Base-by-base conservation (phyloP, 352 stramenopile species). In the Plasmopara muralis region DNA sequence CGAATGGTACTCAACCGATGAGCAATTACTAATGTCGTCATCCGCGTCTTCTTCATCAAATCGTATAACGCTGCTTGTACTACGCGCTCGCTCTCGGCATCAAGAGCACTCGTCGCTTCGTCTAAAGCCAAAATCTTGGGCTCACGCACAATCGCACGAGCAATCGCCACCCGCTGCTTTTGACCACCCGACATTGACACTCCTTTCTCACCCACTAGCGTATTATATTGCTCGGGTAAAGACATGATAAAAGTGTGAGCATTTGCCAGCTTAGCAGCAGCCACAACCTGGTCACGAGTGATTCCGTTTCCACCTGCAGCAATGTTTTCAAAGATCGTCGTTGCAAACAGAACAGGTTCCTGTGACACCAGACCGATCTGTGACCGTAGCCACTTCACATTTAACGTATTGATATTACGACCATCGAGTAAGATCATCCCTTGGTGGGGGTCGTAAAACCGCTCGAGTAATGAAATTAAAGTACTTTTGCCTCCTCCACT, bases 191-290 rank as follows among this genome's bases (percentile, higher is more conserved):
- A 45, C 37, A 41, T 15, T 6, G 37, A 41, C 9, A 45, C 16
- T 13, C 40, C 40, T 16, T 45, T 45, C 14, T 41, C n/a, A 16
- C 18, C 40, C 18, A 45, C 40, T 45, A 45, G 18, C 14, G 40
- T 45, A 13, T 45, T 13, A 13, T 45, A 45, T 29, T 30, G 40
- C n/a, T 45, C 16, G 7, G 40, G 40, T 45, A 45, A 45, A 8
- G 40, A 30, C 40, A 45, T 45, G 40, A 45, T 45, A 30, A 45
- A 45, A 8, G n/a, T 29, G 40, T 45, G 40, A 13, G 40, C 40
- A 30, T 45, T 45, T 9, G 18, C 40, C 6, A 45, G 16, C 16
- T 10, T 45, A 9, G 40, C n/a, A 45, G 40, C 15, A 13, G 6
- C 16, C 6, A 30, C 15, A 14, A 45, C 40, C 40, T 45, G 40